Conservation (phyloP, 768 basidiomycete species). For the Hydnomerulius pinastri region DNA sequence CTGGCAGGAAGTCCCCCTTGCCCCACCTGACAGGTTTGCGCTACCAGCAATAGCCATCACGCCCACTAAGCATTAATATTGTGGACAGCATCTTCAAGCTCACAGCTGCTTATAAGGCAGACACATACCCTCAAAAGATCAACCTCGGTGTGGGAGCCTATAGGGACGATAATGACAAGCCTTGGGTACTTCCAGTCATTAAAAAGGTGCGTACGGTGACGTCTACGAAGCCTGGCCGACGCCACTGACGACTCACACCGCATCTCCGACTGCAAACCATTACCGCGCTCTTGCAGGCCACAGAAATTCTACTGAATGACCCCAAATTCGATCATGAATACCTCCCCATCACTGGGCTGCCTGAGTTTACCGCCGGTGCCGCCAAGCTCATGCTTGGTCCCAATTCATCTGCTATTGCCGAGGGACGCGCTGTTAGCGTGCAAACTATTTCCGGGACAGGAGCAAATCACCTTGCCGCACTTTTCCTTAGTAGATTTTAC, state of each 20-base stretch:
- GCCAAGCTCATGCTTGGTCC: slow-evolving; percentile 79
- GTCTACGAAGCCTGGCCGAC: background rate
- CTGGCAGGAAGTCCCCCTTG: slow-evolving; percentile 78
- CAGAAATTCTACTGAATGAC: slow-evolving; percentile 65
- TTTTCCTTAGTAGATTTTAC: slow-evolving; percentile 86
- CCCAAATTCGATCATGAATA: slow-evolving; percentile 87
- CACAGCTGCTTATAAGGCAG: slow-evolving; percentile 85
- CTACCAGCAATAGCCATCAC: background rate
- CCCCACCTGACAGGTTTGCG: slow-evolving; percentile 79
- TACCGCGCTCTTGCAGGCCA: slow-evolving; percentile 53
- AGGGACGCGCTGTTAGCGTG: slow-evolving; percentile 72
- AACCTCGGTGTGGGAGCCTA: slow-evolving; percentile 95
- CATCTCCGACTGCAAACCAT: too few relatives aligned
- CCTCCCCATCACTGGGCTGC: slow-evolving; percentile 85
- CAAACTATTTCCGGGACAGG: slow-evolving; percentile 97
- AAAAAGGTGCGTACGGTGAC: slow-evolving; percentile 62
- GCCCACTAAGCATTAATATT: slow-evolving; percentile 10
- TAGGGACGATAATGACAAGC: slow-evolving; percentile 82
- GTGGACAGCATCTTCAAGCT: slow-evolving; percentile 81
- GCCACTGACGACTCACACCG: background rate
- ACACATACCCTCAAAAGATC: slow-evolving; percentile 74
- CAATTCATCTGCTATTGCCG: slow-evolving; percentile 68
- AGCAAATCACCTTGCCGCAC: slow-evolving; percentile 89
- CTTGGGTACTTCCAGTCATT: slow-evolving; percentile 91
- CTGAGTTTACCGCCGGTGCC: slow-evolving; percentile 79